These are phyloP conservation scores for Austroboletus novae-zelandiae DNA, from an alignment of 1,284 basidiomycete genomes.

Conservation along the genomic window DNA sequence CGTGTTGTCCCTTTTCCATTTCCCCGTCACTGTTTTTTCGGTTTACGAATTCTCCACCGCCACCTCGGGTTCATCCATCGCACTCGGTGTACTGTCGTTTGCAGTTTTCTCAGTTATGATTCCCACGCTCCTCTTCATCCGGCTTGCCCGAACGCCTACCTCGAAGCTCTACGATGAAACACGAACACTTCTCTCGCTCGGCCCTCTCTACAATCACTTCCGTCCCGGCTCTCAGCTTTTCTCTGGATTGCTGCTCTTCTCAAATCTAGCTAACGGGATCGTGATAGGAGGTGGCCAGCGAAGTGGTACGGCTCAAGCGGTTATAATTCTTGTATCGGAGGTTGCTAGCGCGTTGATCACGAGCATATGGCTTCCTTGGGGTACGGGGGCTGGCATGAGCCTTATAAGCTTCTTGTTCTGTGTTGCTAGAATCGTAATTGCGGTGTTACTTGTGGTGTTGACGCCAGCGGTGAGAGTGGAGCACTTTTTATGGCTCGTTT, in stretches of 20 bases:
- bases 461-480: slow-evolving; percentile 72
- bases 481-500: background rate
- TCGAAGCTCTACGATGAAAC: slow-evolving; percentile 95
- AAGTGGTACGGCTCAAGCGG: slow-evolving; percentile 88
- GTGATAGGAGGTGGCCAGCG: slow-evolving; percentile 87
- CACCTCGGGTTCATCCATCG: slow-evolving; percentile 47
- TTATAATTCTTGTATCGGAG: slow-evolving; percentile 85
- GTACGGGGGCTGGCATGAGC: slow-evolving; percentile 94
- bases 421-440: slow-evolving; percentile 85
- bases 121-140: slow-evolving; percentile 73
- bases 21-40: slow-evolving; percentile 91
- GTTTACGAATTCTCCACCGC: slow-evolving; percentile 52
- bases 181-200: slow-evolving; percentile 84
- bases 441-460: slow-evolving; percentile 86
- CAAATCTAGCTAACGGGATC: slow-evolving; percentile 79
- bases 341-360: slow-evolving; percentile 81
- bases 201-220: slow-evolving; percentile 96
- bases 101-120: slow-evolving; percentile 76
- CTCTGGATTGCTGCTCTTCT: slow-evolving; percentile 75
- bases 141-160: slow-evolving; percentile 77
- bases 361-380: slow-evolving; percentile 95
- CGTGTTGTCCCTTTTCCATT: slow-evolving; percentile 87
- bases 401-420: slow-evolving; percentile 89
- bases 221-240: slow-evolving; percentile 90
- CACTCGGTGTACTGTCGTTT: slow-evolving; percentile 75